These are phyloP conservation scores for Eucalyptus grandis DNA, from an alignment of 345 rosid genomes.

Conservation along the genomic window DNA sequence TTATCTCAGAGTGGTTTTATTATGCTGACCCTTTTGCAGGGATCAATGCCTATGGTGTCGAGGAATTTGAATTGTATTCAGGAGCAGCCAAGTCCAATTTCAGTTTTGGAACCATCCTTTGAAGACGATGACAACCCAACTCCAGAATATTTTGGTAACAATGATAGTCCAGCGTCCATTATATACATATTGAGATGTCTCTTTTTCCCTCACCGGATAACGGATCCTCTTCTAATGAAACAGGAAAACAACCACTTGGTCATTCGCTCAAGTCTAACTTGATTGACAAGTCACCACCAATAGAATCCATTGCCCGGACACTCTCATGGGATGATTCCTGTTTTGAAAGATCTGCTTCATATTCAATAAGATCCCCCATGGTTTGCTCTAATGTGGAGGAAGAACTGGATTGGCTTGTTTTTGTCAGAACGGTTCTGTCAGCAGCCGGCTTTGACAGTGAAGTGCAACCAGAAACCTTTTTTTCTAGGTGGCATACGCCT, in stretches of 20 bases:
- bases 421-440: slow-evolving; percentile 39
- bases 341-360: slow-evolving; percentile 17
- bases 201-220: background rate
- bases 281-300: slow-evolving; percentile 74
- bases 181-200: background rate
- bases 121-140: slow-evolving; percentile 46
- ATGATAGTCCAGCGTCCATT: background rate
- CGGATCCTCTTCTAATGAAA: background rate
- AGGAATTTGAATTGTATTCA: slow-evolving; percentile 46
- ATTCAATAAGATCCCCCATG: slow-evolving; percentile 16
- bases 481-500: slow-evolving; percentile 54
- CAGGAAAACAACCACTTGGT: slow-evolving; percentile 30
- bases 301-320: slow-evolving; percentile 55
- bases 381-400: background rate
- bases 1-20: background rate
- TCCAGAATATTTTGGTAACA: slow-evolving; percentile 18
- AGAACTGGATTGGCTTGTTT: slow-evolving; percentile 42
- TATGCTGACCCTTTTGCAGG: slow-evolving; percentile 31
- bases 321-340: slow-evolving; percentile 46
- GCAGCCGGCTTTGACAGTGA: slow-evolving; percentile 40
- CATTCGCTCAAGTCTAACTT: slow-evolving; percentile 38
- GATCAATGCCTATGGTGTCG: slow-evolving; percentile 17
- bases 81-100: slow-evolving; percentile 93
- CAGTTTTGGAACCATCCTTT: slow-evolving; percentile 67
- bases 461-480: slow-evolving; percentile 14